phyloP scores from a whole-genome alignment of 306 rosid species.

The Calophaca sinica region DNA sequence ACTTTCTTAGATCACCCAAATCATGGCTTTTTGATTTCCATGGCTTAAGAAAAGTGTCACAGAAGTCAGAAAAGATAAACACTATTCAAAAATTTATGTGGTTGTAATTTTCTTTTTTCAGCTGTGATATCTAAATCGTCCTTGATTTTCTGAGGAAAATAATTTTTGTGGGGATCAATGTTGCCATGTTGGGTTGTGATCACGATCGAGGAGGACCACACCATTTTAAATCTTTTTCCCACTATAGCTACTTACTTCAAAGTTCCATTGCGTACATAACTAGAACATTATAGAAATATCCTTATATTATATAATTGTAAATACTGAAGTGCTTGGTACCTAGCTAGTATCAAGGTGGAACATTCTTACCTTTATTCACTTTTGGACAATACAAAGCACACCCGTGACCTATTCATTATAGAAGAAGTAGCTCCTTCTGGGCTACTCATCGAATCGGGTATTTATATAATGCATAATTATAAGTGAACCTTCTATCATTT shows the following conservation, averaged over 20 bases:
- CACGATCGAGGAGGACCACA: constrained; percentile 53
- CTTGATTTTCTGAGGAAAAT: constrained; percentile 25
- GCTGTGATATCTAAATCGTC: constrained; percentile 36
- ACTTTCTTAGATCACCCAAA: constrained; percentile 45
- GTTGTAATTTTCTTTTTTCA: constrained; percentile 30
- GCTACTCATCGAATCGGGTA: constrained; percentile 31
- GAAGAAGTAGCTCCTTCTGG: constrained; percentile 47
- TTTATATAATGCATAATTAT: constrained; percentile 29
- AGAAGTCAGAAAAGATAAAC: constrained; percentile 44
- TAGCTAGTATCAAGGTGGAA: constrained; percentile 53
- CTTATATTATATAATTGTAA: constrained; percentile 4
- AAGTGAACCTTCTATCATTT: constrained; percentile 45
- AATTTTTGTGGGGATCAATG: constrained; percentile 46
- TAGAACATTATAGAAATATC: constrained; percentile 37
- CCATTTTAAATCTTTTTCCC: constrained; percentile 37
- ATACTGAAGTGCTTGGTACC: constrained; percentile 40
- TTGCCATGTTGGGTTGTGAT: constrained; percentile 50
- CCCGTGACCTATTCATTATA: constrained; percentile 66
- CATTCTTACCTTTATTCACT: constrained; percentile 70
- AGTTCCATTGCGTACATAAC: constrained; percentile 30
- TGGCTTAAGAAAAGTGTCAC: constrained; percentile 36
- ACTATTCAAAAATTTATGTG: constrained; percentile 43
- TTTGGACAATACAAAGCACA: constrained; percentile 60
- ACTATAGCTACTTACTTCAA: constrained; percentile 41
- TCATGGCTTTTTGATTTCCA: constrained; percentile 41